A percentile compares a stretch with the other conserved stretches of the same genome.
Evolutionary conservation across 345 rosid species (phyloP).

Genomic region (Pugionium dolabratum): DNA sequence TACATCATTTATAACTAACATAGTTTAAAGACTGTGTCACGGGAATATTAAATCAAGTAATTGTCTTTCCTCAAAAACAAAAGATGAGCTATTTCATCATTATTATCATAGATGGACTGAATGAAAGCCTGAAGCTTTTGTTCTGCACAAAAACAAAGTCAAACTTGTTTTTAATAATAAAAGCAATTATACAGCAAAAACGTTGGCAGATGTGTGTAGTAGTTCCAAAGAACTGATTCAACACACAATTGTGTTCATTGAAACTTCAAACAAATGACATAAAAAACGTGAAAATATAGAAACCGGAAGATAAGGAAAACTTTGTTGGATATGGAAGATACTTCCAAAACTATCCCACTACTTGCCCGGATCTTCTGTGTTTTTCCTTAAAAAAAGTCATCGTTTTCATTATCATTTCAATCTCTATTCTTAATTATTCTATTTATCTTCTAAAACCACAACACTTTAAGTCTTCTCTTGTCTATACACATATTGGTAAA

Average conservation of each 20-base stretch:
- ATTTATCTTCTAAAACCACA: background rate
- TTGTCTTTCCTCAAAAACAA: no score
- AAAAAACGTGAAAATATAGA: background rate
- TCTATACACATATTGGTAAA: background rate
- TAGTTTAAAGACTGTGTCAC: background rate
- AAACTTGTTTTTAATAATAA: background rate
- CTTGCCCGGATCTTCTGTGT: background rate
- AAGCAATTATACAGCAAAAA: no score
- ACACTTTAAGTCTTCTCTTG: background rate
- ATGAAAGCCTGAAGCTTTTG: background rate
- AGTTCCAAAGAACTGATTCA: background rate
- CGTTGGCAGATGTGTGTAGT: background rate
- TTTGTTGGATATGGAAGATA: conserved; percentile 26
- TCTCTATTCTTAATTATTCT: conserved; percentile 15
- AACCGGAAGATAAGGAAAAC: conserved; percentile 25
- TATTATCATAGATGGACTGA: background rate
- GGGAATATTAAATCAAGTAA: background rate
- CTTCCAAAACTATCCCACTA: conserved; percentile 35
- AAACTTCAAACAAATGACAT: conserved; percentile 37
- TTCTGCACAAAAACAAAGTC: conserved; percentile 14
- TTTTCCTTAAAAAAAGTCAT: no score
- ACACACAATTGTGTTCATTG: conserved; percentile 11
- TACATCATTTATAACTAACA: no score
- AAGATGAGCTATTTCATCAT: background rate
- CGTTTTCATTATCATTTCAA: background rate